phyloP scores from a whole-genome alignment of 305 asterid species.

The Withania somnifera region DNA sequence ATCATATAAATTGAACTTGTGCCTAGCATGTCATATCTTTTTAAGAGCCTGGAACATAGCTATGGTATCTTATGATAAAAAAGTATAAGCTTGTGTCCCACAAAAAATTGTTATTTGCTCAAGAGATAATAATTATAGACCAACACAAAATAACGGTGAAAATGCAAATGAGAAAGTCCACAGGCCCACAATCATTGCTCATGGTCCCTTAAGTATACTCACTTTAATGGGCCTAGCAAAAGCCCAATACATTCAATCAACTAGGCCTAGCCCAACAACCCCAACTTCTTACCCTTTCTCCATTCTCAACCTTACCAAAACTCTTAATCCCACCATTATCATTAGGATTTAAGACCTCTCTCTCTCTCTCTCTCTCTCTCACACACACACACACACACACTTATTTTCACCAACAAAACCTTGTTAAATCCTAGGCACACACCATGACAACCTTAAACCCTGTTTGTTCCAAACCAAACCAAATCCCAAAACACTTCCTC shows the following conservation, averaged over 20 bases:
- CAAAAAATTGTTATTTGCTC: no score
- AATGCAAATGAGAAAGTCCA: no score
- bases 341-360: background rate
- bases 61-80: no score
- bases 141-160: no score
- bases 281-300: background rate
- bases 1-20: no score
- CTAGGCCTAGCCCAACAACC: background rate
- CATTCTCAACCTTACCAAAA: background rate
- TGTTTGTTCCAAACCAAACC: constrained; percentile 24
- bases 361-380: background rate
- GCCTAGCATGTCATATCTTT: no score
- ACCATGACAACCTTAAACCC: constrained; percentile 41
- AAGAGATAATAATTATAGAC: no score
- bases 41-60: no score
- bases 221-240: background rate
- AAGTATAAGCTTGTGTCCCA: no score
- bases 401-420: no score
- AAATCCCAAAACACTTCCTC: constrained; percentile 12
- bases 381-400: no score
- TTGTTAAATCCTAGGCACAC: background rate
- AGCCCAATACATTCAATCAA: background rate
- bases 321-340: background rate
- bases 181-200: background rate
- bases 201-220: background rate